Conservation (phyloP, 768 basidiomycete species). For the Lactarius hatsudake region DNA sequence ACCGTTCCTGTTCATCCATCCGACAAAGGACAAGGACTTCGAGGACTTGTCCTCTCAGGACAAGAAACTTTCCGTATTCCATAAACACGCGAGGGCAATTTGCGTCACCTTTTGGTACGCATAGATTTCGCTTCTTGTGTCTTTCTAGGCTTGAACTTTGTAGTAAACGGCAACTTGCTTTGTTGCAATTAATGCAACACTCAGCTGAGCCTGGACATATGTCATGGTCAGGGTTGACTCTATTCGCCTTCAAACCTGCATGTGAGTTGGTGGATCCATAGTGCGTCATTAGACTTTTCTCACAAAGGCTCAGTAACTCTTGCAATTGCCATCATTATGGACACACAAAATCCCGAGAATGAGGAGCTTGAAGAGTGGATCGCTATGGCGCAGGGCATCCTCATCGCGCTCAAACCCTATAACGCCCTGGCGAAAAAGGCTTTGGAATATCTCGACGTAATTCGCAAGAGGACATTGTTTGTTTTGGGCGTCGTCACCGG, state of each 20-base stretch:
- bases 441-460: conserved; percentile 24
- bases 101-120: conserved; percentile 23
- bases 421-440: conserved; percentile 27
- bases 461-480: conserved; percentile 27
- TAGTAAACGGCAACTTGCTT: conserved; percentile 29
- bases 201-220: conserved; percentile 4
- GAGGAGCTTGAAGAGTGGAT: conserved; percentile 33
- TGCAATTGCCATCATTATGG: conserved; percentile 31
- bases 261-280: conserved; percentile 19
- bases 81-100: conserved; percentile 23
- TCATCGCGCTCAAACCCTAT: conserved; percentile 16
- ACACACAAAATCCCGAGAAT: conserved; percentile 25
- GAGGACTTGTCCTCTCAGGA: conserved; percentile 17
- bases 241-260: conserved; percentile 25
- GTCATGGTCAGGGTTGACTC: conserved; percentile 22
- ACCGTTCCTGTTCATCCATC: conserved; percentile 28
- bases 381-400: conserved; percentile 25
- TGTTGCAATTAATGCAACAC: conserved; percentile 21
- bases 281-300: neutral
- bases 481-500: conserved; percentile 22
- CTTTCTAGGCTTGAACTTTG: neutral
- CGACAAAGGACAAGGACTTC: conserved; percentile 19
- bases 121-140: neutral
- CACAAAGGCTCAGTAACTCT: conserved; percentile 25
- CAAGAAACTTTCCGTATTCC: conserved; percentile 19